A percentile compares a stretch with the other conserved stretches of the same genome.
These are phyloP conservation scores for Euphorbia neoarborescens DNA, from an alignment of 441 rosid genomes.

Conservation along the genomic window DNA sequence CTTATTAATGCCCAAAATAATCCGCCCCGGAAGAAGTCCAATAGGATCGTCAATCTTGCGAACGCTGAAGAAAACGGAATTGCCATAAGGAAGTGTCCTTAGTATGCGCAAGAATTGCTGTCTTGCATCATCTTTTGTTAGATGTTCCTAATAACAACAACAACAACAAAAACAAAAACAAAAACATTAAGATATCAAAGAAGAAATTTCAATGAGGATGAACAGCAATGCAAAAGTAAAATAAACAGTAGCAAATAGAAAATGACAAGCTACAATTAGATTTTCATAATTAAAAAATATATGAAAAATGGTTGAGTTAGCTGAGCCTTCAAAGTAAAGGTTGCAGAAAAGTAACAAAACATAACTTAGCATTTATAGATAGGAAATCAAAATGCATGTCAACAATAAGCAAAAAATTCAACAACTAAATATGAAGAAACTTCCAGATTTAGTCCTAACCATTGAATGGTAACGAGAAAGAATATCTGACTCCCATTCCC, in stretches of 20 bases:
- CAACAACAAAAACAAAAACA: conserved; percentile 17
- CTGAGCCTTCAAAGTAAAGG: neutral
- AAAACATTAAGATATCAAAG: conserved; percentile 9
- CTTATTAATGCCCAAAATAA: conserved; percentile 87
- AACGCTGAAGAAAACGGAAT: conserved; percentile 83
- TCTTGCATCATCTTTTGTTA: conserved; percentile 92
- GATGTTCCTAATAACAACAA: conserved; percentile 50
- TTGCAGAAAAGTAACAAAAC: neutral
- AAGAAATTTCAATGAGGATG: conserved; percentile 9
- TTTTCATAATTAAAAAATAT: neutral
- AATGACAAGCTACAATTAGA: neutral
- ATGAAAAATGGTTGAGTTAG: neutral
- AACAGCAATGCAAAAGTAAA: neutral
- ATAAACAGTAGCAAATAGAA: neutral
- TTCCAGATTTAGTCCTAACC: conserved; percentile 40
- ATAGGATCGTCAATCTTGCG: conserved; percentile 98
- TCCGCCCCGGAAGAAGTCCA: conserved; percentile 90
- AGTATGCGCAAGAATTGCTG: conserved; percentile 84
- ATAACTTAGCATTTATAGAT: neutral
- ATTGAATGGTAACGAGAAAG: conserved; percentile 77
- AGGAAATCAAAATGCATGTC: neutral
- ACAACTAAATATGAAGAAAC: neutral
- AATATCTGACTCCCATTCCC: conserved; percentile 93
- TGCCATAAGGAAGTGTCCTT: conserved; percentile 82
- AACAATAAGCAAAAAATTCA: neutral